Percentiles rank a stretch among this genome's conserved stretches.
Conservation (phyloP, 371 early-diverging fungal species). For the Rhizopus stolonifer region DNA sequence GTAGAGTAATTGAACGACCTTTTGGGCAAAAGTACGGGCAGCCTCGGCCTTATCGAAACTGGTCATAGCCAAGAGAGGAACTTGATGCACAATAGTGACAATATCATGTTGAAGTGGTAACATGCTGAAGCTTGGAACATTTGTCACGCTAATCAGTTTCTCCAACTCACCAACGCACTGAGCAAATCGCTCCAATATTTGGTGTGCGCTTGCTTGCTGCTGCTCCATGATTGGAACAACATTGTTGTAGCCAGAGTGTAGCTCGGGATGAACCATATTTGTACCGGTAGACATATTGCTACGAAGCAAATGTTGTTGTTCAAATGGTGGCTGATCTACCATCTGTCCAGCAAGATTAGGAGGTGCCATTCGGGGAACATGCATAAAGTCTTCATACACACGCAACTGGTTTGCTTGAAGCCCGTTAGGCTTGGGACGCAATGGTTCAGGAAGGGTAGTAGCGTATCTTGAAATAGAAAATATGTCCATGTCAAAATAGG, state of each 20-base stretch:
- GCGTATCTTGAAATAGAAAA: constrained; percentile 76
- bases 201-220: constrained; percentile 46
- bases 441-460: constrained; percentile 78
- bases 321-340: constrained; percentile 9
- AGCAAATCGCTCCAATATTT: constrained; percentile 67
- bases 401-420: constrained; percentile 75
- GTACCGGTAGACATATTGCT: constrained; percentile 15
- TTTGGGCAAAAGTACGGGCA: constrained; percentile 81
- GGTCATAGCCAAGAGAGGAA: constrained; percentile 63
- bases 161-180: constrained; percentile 77
- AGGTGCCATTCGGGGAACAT: constrained; percentile 44
- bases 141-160: constrained; percentile 57
- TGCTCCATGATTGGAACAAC: constrained; percentile 7
- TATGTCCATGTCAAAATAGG: constrained; percentile 83
- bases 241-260: constrained; percentile 25
- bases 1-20: constrained; percentile 82
- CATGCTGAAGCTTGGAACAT: constrained; percentile 57
- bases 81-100: constrained; percentile 68
- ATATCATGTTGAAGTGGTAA: constrained; percentile 83
- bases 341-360: constrained; percentile 20
- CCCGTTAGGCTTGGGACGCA: constrained; percentile 81
- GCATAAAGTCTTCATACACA: constrained; percentile 74
- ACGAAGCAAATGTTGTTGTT: constrained; percentile 19
- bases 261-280: constrained; percentile 36
- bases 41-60: constrained; percentile 76